Base-by-base conservation (phyloP, 805 yeast genomes). In the Candida maesae region DNA sequence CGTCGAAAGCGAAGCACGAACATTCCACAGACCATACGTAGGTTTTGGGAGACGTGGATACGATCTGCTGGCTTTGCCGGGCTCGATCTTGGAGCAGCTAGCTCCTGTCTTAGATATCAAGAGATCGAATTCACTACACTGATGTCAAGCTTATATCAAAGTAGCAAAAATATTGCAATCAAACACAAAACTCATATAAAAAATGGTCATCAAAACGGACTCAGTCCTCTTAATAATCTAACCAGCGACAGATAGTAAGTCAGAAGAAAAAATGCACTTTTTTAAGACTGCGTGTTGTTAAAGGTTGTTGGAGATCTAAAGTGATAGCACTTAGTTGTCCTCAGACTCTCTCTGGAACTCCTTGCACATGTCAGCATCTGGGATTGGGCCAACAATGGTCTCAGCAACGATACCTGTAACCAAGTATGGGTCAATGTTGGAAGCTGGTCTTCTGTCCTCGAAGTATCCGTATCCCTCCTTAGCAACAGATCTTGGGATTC, bases 401-500 rank as follows among this genome's bases (percentile, higher is more conserved):
- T 93, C 99, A 59, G 84, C 84, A 82, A 93, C 87, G 66, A 93
- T 89, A 78, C 98, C 99, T 42, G 97, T 90, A 53, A 93, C 98
- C 69, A 91, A 80, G 76, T 93, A 93, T 56, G 99, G 98, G 71
- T 93, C 99, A 60, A 93, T 93, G 84, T 93, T 93, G 50, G 98
- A 90, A 55, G 99, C 99, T 45, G 99, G 99, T 77, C 99, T 88
- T 78, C 99, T 87, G 74, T 93, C 99, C 79, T 93, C 99, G 61
- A 93, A 91, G 81, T 93, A 93, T 47, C 99, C 99, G 72, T 71
- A 87, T 47, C 97, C 97, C 70, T 90, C 98, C 71, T 87, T 87
- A 66, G 95, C 95, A 57, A 93, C 99, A 33, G 96, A 83, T 77
- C 99, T 84, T 73, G 99, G 99, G 66, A 93, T 93, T 81, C 99